Evolutionary conservation across 2,329 filamentous ascomycete genomes (phyloP), one percentile per base, ranked within the genome.

Genomic region (Leptographium wingfieldii): DNA sequence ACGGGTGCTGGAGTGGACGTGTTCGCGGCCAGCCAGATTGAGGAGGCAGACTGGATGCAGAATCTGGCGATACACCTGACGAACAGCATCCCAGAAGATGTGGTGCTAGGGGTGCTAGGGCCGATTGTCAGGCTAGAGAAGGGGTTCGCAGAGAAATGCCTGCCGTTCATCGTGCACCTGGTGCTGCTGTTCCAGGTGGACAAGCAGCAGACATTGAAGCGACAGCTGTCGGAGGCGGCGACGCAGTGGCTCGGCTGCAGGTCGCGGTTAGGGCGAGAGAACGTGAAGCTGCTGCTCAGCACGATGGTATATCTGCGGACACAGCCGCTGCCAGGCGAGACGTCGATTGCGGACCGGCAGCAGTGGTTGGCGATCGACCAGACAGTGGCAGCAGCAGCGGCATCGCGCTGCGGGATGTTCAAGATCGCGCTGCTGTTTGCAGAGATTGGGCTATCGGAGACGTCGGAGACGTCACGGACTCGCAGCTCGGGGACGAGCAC

Each of bases 341-440:
- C 76, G 0, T 95, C 90, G 0, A 86, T 88, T 65, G 85, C 85
- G 9, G 89, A 96, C 65, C 83, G 94, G 60, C 77, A 85, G 56
- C 78, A 82, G 57, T 99, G 95, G 95, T 79, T 99, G 22, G 87
- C 95, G 31, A 75, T 97, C 31, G 87, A 97, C 69, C 87, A 87
- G 64, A 71, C 83, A 2, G 73, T 80, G 62, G 86, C 87, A 29
- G 84, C 91, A 1, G 74, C 79, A 31, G 88, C 90, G 46, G 92
- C 92, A 6, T 81, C 83, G 12, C 76, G 76, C 60, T 96, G 92
- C 68, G 85, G 86, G 19, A 90, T 97, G 86, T 87, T 87, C 69
- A 94, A 94, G 69, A 88, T 88, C 5, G 90, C 92, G 3, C 76
- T 99, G 1, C 73, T 96, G 9, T 88, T 97, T 66, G 81, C 87